Conservation (phyloP, 2,329 filamentous ascomycete genomes). For the Ophiostoma ips region DNA sequence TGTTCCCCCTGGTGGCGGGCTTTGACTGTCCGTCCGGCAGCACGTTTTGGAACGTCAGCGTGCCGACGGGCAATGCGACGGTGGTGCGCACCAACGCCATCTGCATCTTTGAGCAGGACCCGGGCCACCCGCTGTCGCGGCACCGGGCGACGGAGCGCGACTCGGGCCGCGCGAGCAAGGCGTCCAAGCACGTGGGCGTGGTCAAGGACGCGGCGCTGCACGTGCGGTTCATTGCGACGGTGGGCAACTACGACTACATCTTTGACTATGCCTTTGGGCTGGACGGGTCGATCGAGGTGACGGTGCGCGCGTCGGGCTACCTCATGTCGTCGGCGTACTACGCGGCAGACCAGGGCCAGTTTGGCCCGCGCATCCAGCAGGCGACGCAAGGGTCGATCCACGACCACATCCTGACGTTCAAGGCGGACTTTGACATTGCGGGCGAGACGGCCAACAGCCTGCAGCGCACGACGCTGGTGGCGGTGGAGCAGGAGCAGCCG, state of each 20-base stretch:
- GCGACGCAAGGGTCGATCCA: conserved; percentile 23
- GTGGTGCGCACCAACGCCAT: conserved; percentile 34
- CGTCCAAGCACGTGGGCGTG: conserved; percentile 25
- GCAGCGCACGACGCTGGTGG: conserved; percentile 21
- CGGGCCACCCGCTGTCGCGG: conserved; percentile 34
- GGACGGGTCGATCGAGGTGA: conserved; percentile 37
- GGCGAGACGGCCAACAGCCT: conserved; percentile 23
- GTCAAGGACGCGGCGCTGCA: conserved; percentile 34
- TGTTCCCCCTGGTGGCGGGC: conserved; percentile 30
- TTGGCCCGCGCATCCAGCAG: conserved; percentile 23
- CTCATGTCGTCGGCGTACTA: conserved; percentile 23
- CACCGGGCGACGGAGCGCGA: conserved; percentile 26
- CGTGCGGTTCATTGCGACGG: conserved; percentile 32
- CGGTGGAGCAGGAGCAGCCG: conserved; percentile 21
- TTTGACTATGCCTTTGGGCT: conserved; percentile 36
- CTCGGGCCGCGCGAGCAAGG: background rate
- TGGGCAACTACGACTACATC: conserved; percentile 41
- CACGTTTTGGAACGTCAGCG: conserved; percentile 34
- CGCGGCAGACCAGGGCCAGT: conserved; percentile 21
- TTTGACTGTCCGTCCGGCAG: conserved; percentile 39
- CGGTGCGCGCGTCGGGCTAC: conserved; percentile 30
- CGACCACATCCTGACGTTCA: conserved; percentile 27
- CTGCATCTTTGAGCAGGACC: conserved; percentile 40
- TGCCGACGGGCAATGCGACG: conserved; percentile 29
- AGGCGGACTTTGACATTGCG: conserved; percentile 26